Conservation (phyloP, 306 rosid genomes). For the Medicago ruthenica region DNA sequence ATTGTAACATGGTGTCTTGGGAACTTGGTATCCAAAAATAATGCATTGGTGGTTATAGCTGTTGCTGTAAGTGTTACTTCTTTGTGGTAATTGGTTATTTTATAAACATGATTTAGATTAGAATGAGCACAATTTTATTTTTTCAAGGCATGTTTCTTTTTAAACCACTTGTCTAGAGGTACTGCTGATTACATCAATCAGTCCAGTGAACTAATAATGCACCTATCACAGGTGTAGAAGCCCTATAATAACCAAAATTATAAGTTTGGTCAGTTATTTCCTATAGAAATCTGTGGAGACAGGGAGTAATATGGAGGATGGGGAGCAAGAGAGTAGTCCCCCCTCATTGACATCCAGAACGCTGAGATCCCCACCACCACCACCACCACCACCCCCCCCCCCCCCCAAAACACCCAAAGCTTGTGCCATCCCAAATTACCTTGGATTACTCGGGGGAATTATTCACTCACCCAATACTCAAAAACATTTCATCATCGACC, state of each 20-base stretch:
- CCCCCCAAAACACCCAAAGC: too few relatives aligned
- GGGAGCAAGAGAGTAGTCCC: too few relatives aligned
- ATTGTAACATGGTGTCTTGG: constrained; percentile 15
- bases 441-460: too few relatives aligned
- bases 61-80: constrained; percentile 3
- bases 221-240: neutral
- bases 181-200: neutral
- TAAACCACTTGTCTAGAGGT: neutral
- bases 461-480: neutral
- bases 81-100: constrained; percentile 1
- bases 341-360: too few relatives aligned
- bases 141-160: neutral
- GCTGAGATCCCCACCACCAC: too few relatives aligned
- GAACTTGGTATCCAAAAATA: constrained; percentile 21
- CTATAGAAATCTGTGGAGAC: too few relatives aligned
- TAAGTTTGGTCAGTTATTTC: too few relatives aligned
- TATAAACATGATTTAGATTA: neutral
- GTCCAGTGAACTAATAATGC: constrained; percentile 6
- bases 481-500: neutral
- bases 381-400: too few relatives aligned
- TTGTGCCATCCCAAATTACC: too few relatives aligned
- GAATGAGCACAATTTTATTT: neutral
- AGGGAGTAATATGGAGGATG: too few relatives aligned
- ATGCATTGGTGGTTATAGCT: constrained; percentile 3
- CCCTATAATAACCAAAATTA: neutral